phyloP scores from a whole-genome alignment of 345 rosid genomes.

The Eucalyptus curtisii region DNA sequence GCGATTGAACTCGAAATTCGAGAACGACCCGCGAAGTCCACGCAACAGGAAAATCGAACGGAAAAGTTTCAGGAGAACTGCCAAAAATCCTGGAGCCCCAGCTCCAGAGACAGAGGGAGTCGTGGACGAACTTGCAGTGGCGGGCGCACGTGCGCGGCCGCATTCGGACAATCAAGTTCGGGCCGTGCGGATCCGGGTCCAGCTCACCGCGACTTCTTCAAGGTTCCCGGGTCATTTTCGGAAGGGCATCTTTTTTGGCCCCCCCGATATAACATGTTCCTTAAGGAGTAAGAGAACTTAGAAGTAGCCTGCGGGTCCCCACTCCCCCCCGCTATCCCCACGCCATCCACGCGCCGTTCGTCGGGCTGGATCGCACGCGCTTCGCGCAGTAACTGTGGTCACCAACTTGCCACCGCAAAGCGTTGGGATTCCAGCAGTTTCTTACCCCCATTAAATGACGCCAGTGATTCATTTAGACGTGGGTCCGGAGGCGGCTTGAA shows the following conservation, averaged over 20 bases:
- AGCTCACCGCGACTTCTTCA: background rate
- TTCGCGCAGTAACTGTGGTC: background rate
- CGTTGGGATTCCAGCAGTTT: background rate
- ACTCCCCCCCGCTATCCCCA: background rate
- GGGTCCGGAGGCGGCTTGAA: background rate
- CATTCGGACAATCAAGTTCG: background rate
- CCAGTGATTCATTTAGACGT: background rate
- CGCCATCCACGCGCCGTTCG: background rate
- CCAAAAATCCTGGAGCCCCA: background rate
- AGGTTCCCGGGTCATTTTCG: background rate
- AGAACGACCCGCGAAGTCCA: background rate
- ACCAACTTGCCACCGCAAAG: background rate
- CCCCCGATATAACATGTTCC: background rate
- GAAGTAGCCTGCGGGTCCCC: background rate
- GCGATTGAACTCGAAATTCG: background rate
- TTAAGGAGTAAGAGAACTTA: background rate
- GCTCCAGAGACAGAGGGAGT: background rate
- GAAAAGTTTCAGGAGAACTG: background rate
- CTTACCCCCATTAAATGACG: background rate
- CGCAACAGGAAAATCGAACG: background rate
- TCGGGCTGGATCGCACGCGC: background rate
- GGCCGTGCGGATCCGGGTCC: background rate
- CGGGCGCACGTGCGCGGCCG: background rate
- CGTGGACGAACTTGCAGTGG: background rate
- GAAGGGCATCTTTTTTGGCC: background rate